phyloP scores from a whole-genome alignment of 1,284 basidiomycete species.

The Ceratobasidium sp. region DNA sequence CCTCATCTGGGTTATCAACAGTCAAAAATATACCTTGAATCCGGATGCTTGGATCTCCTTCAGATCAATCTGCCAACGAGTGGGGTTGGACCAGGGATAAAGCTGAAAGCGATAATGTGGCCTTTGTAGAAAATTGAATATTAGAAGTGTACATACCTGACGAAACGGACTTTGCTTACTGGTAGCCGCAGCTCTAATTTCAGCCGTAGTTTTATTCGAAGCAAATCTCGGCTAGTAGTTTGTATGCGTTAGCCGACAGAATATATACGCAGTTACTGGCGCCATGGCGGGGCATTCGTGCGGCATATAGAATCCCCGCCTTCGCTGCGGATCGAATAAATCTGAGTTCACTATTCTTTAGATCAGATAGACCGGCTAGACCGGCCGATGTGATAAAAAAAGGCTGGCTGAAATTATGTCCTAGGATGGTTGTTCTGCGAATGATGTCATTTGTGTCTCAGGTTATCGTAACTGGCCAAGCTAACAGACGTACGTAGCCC shows the following conservation, averaged over 20 bases:
- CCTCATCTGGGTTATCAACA: slow-evolving; percentile 48
- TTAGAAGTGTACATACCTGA: slow-evolving; percentile 41
- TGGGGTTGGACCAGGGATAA: slow-evolving; percentile 46
- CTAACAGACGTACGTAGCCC: slow-evolving; percentile 45
- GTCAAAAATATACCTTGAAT: slow-evolving; percentile 50
- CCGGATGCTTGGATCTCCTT: slow-evolving; percentile 45
- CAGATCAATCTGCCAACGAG: slow-evolving; percentile 44
- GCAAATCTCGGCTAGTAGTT: slow-evolving; percentile 45
- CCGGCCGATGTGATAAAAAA: slow-evolving; percentile 49
- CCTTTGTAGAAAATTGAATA: too few species aligned
- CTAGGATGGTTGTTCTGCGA: slow-evolving; percentile 47
- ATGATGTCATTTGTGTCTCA: neutral
- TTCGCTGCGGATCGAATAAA: slow-evolving; percentile 46
- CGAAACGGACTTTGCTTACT: slow-evolving; percentile 46
- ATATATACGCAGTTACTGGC: neutral
- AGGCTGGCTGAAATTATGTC: slow-evolving; percentile 46
- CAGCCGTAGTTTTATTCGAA: slow-evolving; percentile 46
- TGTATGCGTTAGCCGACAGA: neutral
- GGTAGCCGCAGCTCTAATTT: slow-evolving; percentile 44
- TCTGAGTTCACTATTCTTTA: slow-evolving; percentile 43
- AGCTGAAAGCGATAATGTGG: neutral
- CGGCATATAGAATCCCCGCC: slow-evolving; percentile 45
- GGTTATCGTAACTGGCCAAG: too few species aligned
- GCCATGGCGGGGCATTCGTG: too few species aligned
- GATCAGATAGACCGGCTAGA: slow-evolving; percentile 45